phyloP scores from a whole-genome alignment of 2,329 filamentous ascomycete species.

The Colletotrichum ledebouriae region DNA sequence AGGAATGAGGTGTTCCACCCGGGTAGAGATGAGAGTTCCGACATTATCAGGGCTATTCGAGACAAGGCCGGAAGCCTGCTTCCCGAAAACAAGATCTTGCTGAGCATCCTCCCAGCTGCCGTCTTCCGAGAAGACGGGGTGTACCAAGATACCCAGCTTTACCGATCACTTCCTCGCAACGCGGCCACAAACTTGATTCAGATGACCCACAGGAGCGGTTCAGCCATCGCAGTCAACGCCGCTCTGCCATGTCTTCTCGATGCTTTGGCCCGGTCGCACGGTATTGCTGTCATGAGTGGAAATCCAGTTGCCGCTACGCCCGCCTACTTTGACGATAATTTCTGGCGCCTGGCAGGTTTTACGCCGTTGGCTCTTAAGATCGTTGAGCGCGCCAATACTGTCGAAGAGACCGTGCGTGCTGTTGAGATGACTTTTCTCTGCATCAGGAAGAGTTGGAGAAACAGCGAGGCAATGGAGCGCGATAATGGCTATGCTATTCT shows the following conservation, averaged over 20 bases:
- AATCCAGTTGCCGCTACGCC: constrained; percentile 85
- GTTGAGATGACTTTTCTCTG: constrained; percentile 88
- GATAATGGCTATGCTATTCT: constrained; percentile 94
- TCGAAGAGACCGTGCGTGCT: constrained; percentile 79
- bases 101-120: constrained; percentile 85
- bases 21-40: constrained; percentile 90
- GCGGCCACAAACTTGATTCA: constrained; percentile 77
- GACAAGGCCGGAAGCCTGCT: constrained; percentile 86
- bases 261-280: constrained; percentile 84
- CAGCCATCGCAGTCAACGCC: constrained; percentile 87
- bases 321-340: constrained; percentile 88
- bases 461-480: constrained; percentile 97
- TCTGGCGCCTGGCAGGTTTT: constrained; percentile 94
- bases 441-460: constrained; percentile 93
- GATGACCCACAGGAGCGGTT: constrained; percentile 79
- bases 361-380: constrained; percentile 87
- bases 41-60: constrained; percentile 90
- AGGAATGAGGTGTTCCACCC: constrained; percentile 92
- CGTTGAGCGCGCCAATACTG: constrained; percentile 79
- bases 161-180: constrained; percentile 80
- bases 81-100: constrained; percentile 82
- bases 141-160: constrained; percentile 81
- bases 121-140: constrained; percentile 86
- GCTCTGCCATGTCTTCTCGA: constrained; percentile 90
- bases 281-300: constrained; percentile 85